Evolutionary conservation across 805 yeast genomes (phyloP).

Genomic region (Cyberlindnera bimundalis): DNA sequence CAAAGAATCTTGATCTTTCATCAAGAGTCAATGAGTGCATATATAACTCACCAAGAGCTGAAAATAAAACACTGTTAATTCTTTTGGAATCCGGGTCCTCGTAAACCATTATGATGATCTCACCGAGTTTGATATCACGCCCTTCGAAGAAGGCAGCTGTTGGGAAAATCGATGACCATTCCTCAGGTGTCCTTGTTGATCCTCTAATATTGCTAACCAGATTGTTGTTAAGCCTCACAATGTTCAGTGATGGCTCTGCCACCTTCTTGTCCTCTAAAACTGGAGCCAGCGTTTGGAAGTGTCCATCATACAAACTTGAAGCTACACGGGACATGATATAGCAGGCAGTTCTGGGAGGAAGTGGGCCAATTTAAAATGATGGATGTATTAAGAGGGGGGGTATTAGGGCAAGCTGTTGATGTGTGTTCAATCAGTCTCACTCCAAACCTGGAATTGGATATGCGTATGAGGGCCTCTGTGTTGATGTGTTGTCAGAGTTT

Average conservation of each 20-base stretch:
- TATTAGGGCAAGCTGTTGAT: no score
- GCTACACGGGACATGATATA: conserved; percentile 21
- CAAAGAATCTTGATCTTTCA: conserved; percentile 64
- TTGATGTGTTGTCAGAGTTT: no score
- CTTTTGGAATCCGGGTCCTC: conserved; percentile 43
- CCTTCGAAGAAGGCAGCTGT: conserved; percentile 53
- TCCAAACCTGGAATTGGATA: no score
- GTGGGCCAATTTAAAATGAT: no score
- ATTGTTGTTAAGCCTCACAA: conserved; percentile 23
- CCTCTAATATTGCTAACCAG: conserved; percentile 16
- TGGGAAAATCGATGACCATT: conserved; percentile 44
- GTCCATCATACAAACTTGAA: conserved; percentile 26
- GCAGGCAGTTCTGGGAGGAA: no score
- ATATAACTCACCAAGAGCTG: conserved; percentile 64
- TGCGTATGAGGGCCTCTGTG: no score
- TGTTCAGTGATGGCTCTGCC: conserved; percentile 23
- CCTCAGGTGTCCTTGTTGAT: conserved; percentile 20
- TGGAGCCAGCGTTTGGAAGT: conserved; percentile 12
- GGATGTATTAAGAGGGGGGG: no score
- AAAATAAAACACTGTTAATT: conserved; percentile 52
- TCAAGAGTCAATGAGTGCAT: conserved; percentile 57
- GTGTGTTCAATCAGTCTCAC: no score
- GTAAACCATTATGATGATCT: conserved; percentile 47
- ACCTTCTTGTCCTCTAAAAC: conserved; percentile 2
- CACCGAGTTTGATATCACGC: conserved; percentile 42